Evolutionary conservation across 768 basidiomycete species (phyloP).

Genomic region (Russula brevipes): DNA sequence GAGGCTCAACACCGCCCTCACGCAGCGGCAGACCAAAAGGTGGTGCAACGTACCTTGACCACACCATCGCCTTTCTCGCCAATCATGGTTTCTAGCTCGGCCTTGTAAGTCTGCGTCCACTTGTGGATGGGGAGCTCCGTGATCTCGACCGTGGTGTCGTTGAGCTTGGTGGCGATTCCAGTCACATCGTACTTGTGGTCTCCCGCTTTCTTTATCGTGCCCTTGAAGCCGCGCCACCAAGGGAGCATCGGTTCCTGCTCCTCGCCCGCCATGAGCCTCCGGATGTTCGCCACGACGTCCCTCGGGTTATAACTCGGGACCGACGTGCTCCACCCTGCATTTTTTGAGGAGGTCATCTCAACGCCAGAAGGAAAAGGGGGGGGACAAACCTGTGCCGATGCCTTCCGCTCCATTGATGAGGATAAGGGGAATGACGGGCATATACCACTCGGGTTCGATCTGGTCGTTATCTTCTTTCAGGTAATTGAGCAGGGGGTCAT

Average conservation of each 20-base stretch:
- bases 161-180: slow-evolving; percentile 69
- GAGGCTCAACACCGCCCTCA: not conserved
- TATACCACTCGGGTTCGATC: slow-evolving; percentile 94
- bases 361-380: not conserved
- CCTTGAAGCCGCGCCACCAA: slow-evolving; percentile 97
- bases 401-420: slow-evolving; percentile 94
- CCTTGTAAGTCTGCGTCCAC: slow-evolving; percentile 93
- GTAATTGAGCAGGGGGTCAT: slow-evolving; percentile 80
- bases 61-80: slow-evolving; percentile 76
- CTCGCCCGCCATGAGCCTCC: slow-evolving; percentile 80
- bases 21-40: not conserved
- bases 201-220: slow-evolving; percentile 70
- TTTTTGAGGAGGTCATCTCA: not conserved
- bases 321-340: slow-evolving; percentile 86
- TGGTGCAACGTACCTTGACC: slow-evolving; percentile 56
- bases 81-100: slow-evolving; percentile 85
- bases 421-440: slow-evolving; percentile 84
- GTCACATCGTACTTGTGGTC: slow-evolving; percentile 84
- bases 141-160: slow-evolving; percentile 89
- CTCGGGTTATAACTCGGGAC: slow-evolving; percentile 89
- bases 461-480: slow-evolving; percentile 78
- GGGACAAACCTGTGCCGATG: slow-evolving; percentile 81
- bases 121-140: slow-evolving; percentile 92
- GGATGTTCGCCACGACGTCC: slow-evolving; percentile 85
- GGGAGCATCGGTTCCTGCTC: slow-evolving; percentile 83